phyloP scores from a whole-genome alignment of 176 grass and related monocot genomes.

The Carex kokanica region DNA sequence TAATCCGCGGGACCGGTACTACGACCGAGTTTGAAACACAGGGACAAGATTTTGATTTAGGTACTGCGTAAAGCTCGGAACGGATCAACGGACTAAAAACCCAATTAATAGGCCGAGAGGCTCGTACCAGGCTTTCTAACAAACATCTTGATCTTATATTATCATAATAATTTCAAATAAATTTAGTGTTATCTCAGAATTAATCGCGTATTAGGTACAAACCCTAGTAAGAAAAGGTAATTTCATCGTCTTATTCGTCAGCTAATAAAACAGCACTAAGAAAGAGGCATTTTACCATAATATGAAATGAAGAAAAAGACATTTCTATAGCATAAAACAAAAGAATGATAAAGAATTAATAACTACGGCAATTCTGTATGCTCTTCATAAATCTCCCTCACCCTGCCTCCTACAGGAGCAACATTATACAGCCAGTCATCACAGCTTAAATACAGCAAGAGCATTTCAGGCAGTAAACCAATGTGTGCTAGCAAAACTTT shows the following conservation, averaged over 20 bases:
- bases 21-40: too few species aligned
- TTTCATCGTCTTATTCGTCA: neutral
- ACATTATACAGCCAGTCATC: neutral
- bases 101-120: neutral
- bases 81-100: neutral
- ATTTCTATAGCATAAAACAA: neutral
- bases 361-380: constrained; percentile 1
- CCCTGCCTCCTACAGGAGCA: neutral
- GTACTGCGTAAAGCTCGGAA: neutral
- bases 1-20: too few species aligned
- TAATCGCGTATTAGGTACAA: neutral
- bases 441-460: neutral
- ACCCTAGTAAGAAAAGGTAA: neutral
- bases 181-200: neutral
- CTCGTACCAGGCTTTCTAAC: neutral
- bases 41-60: neutral
- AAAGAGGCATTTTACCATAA: neutral
- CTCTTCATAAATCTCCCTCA: constrained; percentile 17
- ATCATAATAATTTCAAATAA: neutral
- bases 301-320: neutral
- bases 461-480: neutral
- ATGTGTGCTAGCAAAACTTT: constrained; percentile 17
- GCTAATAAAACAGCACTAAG: neutral
- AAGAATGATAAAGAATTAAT: neutral
- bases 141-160: neutral